Conservation (phyloP, 2,329 filamentous ascomycete genomes). For the Colletotrichum agaves region DNA sequence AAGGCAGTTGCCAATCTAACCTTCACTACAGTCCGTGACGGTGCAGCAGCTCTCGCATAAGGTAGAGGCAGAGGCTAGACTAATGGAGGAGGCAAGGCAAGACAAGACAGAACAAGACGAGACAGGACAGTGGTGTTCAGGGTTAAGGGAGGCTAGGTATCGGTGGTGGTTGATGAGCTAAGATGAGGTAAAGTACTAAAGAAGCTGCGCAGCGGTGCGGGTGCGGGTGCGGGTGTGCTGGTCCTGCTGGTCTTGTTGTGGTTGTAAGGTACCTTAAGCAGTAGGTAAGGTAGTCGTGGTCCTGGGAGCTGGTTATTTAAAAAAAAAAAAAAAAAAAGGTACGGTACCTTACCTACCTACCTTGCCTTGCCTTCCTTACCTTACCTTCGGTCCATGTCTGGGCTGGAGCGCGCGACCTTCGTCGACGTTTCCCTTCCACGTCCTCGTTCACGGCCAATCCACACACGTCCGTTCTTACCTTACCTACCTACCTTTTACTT, state of each 20-base stretch:
- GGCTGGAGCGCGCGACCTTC: slow-evolving; percentile 21
- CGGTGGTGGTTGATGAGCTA: background rate
- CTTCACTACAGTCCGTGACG: too few relatives aligned
- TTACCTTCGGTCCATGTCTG: background rate
- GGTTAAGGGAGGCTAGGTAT: background rate
- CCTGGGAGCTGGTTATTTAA: slow-evolving; percentile 2
- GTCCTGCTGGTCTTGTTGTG: slow-evolving; percentile 1
- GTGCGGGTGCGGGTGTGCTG: slow-evolving; percentile 5
- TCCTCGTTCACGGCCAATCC: slow-evolving; percentile 10
- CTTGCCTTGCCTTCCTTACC: too few relatives aligned
- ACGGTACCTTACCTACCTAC: too few relatives aligned
- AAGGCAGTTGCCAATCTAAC: too few relatives aligned
- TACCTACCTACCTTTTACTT: background rate
- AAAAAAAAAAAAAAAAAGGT: background rate
- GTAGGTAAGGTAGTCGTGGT: slow-evolving; percentile 5
- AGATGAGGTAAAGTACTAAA: background rate
- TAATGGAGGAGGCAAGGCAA: slow-evolving; percentile 11
- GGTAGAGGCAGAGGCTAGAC: slow-evolving; percentile 1
- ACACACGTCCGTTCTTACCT: slow-evolving; percentile 14
- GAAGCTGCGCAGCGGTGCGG: background rate
- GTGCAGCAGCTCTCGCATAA: background rate
- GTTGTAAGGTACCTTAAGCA: too few relatives aligned
- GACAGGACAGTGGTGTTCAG: background rate
- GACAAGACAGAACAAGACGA: background rate
- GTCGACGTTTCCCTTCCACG: slow-evolving; percentile 33